phyloP scores from a whole-genome alignment of 164 flowering plant genomes.

The Annona squamosa region DNA sequence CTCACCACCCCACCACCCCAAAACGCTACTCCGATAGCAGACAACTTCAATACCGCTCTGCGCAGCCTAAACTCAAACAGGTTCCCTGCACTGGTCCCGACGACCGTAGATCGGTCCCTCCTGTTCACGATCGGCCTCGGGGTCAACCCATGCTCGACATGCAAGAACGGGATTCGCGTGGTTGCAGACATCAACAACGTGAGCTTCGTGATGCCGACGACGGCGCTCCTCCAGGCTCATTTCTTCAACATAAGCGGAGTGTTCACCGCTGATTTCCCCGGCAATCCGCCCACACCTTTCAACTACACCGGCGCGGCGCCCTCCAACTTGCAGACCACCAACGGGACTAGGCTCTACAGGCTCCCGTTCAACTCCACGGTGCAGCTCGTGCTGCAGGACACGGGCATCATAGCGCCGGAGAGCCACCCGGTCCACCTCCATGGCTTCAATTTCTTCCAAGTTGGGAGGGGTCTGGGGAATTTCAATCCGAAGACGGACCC shows the following conservation, averaged over 20 bases:
- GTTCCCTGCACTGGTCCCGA: slow-evolving; percentile 55
- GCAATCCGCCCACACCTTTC: slow-evolving; percentile 43
- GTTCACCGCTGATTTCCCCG: slow-evolving; percentile 66
- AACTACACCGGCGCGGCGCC: slow-evolving; percentile 47
- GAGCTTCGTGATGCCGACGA: slow-evolving; percentile 65
- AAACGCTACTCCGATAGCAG: slow-evolving; percentile 56
- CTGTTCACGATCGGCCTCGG: slow-evolving; percentile 65
- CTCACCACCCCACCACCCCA: slow-evolving; percentile 42
- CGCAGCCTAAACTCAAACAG: slow-evolving; percentile 55
- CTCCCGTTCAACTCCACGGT: slow-evolving; percentile 48
- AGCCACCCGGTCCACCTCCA: slow-evolving; percentile 74
- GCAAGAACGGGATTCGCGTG: slow-evolving; percentile 55
- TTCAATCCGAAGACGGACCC: slow-evolving; percentile 45
- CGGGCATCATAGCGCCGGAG: slow-evolving; percentile 54
- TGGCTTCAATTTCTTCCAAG: slow-evolving; percentile 66
- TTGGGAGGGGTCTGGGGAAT: slow-evolving; percentile 67
- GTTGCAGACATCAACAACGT: slow-evolving; percentile 62
- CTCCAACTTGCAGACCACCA: slow-evolving; percentile 30
- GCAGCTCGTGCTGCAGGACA: slow-evolving; percentile 60
- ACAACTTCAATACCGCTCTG: slow-evolving; percentile 45
- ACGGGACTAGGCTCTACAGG: slow-evolving; percentile 51
- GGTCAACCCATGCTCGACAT: slow-evolving; percentile 52
- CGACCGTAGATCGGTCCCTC: slow-evolving; percentile 40
- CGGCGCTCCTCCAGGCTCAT: slow-evolving; percentile 62
- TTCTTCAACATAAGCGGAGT: slow-evolving; percentile 56